Evolutionary conservation across 345 rosid species (phyloP), one percentile per base, ranked within the genome.

Genomic region (sweet orange (Citrus sinensis)): DNA sequence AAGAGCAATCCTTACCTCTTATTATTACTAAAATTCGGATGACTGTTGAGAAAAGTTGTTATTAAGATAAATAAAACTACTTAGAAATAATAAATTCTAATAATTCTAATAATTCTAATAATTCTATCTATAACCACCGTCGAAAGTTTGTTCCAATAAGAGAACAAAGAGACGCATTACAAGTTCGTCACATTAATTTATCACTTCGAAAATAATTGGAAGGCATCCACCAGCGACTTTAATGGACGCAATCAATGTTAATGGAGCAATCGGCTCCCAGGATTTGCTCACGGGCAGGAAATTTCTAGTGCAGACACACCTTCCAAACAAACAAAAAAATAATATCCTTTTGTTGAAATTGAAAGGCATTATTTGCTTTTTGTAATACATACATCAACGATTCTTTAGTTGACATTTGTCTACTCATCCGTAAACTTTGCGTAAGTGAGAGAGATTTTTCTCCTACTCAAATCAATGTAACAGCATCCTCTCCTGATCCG

Each of bases 231-330:
- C 19, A 20, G 37, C 67, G 13, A 63, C 32, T 25, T 14, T 63
- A 9, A 10, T 14, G 67, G 7, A 63, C 67, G 30, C 17, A 30
- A 64, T 63, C 40, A 56, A 49, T 39, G 60, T 51, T 42, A 25
- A 67, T 60, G 65, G 25, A 77, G 60, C 77, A 78, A 55, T 78
- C 25, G 82, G 79, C 74, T 75, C 79, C 82, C 42, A 78, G 71
- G 74, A 72, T 42, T 62, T 70, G 63, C 49, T 32, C 63, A 42
- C 62, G 42, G n/a, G 7, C 22, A 49, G 49, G 42, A 61, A 40
- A 37, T n/a, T 59, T 24, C 62, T 0, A 9, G 2, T 59, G 62
- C 34, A 6, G 19, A 29, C 19, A 65, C 37, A 22, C 49, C 20
- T 37, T 39, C 14, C 27, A 4, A 4, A 19, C 8, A 8, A 8